Percentiles rank a stretch among this genome's conserved stretches.
Conservation (phyloP, 305 asterid species). For the Ajuga reptans region DNA sequence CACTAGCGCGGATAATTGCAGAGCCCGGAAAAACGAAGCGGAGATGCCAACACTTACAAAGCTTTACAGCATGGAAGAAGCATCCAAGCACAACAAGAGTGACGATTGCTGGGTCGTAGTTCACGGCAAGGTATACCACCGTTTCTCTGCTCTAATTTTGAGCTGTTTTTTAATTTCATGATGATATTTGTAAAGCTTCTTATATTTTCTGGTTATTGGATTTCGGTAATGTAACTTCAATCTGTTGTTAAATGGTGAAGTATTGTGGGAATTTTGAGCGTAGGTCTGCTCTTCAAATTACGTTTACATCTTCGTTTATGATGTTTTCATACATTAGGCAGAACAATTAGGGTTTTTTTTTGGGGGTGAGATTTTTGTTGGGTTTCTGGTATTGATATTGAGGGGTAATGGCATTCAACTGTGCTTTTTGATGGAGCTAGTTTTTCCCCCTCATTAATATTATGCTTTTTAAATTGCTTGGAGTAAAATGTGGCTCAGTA, state of each 20-base stretch:
- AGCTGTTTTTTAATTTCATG: neutral
- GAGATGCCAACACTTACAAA: conserved; percentile 75
- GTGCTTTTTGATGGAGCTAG: neutral
- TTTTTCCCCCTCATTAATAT: too few relatives aligned
- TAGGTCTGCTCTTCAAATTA: neutral
- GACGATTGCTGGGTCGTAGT: conserved; percentile 82
- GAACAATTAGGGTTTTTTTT: conserved; percentile 7
- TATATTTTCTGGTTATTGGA: neutral
- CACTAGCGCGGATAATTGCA: neutral
- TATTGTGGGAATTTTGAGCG: conserved; percentile 1
- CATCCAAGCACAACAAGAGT: conserved; percentile 56
- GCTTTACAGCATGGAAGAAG: conserved; percentile 63
- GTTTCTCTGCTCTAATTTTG: neutral
- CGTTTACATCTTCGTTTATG: neutral
- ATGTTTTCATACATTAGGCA: neutral
- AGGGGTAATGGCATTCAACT: neutral
- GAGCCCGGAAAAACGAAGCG: neutral
- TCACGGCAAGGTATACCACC: conserved; percentile 59
- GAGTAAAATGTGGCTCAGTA: neutral
- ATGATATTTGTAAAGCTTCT: neutral
- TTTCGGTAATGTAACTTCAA: neutral
- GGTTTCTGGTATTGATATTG: neutral
- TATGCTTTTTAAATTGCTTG: neutral
- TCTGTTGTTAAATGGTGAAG: neutral
- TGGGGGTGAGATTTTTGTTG: neutral